phyloP scores from a whole-genome alignment of 2,329 filamentous ascomycete genomes.

The Alternaria sp. region DNA sequence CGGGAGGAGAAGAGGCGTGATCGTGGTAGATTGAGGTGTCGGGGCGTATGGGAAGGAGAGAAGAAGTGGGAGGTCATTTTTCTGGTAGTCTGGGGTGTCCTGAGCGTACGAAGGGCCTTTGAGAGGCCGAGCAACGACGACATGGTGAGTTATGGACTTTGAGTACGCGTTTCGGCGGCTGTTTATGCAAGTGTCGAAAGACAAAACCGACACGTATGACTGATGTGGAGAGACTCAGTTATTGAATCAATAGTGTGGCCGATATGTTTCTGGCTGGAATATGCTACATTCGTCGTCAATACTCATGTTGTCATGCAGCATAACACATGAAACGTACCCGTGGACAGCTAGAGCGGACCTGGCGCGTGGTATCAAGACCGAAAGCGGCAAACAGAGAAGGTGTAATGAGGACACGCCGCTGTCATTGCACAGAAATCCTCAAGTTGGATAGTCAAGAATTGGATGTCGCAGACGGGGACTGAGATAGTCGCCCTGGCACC shows the following conservation, averaged over 20 bases:
- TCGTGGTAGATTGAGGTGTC: conserved; percentile 6
- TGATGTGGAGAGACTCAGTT: not conserved
- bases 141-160: not conserved
- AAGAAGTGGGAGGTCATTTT: conserved; percentile 26
- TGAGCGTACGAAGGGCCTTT: conserved; percentile 14
- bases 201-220: not conserved
- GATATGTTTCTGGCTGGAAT: not conserved
- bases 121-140: conserved; percentile 11
- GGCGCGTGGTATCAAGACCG: conserved; percentile 19
- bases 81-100: conserved; percentile 7
- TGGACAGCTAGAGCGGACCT: not conserved
- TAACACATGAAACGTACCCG: not conserved
- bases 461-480: not conserved
- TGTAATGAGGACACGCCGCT: not conserved
- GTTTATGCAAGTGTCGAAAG: not conserved
- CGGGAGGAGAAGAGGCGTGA: conserved; percentile 15
- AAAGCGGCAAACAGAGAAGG: conserved; percentile 25
- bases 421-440: not conserved
- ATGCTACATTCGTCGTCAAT: not conserved
- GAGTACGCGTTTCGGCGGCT: not conserved
- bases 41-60: conserved; percentile 15
- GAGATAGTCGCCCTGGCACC: not conserved
- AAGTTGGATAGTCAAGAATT: not conserved
- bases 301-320: not conserved
- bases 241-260: not conserved